Conservation (phyloP, 2,329 filamentous ascomycete species). For the Apiospora koreana region DNA sequence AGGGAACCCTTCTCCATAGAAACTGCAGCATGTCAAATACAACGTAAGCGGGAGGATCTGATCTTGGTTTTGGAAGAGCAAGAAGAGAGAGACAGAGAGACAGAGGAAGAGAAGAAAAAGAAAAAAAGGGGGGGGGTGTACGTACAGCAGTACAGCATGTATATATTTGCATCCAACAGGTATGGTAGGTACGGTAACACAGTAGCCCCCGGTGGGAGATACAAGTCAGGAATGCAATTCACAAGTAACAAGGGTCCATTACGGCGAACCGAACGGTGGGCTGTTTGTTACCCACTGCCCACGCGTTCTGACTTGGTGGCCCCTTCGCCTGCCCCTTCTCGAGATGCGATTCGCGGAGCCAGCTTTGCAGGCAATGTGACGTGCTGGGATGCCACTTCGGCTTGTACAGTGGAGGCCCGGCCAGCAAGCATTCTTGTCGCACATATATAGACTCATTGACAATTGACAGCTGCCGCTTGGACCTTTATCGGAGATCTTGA, state of each 20-base stretch:
- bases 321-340: not conserved
- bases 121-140: not conserved
- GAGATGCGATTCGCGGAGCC: not conserved
- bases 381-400: not conserved
- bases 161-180: not conserved
- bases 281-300: constrained; percentile 1
- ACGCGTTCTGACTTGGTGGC: not conserved
- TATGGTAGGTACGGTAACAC: not conserved
- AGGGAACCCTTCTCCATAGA: not conserved
- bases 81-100: too few species aligned
- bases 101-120: too few species aligned
- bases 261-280: not conserved
- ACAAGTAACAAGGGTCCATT: not conserved
- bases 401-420: not conserved
- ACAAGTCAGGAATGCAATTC: not conserved
- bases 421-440: not conserved
- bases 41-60: not conserved
- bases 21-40: constrained; percentile 2
- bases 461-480: not conserved
- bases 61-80: not conserved
- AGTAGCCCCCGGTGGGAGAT: too few species aligned
- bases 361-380: constrained; percentile 1
- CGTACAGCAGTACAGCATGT: not conserved
- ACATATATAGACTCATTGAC: not conserved
- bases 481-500: constrained; percentile 3